Conservation (phyloP, 352 stramenopile genomes). For the Phytophthora nicotianae region DNA sequence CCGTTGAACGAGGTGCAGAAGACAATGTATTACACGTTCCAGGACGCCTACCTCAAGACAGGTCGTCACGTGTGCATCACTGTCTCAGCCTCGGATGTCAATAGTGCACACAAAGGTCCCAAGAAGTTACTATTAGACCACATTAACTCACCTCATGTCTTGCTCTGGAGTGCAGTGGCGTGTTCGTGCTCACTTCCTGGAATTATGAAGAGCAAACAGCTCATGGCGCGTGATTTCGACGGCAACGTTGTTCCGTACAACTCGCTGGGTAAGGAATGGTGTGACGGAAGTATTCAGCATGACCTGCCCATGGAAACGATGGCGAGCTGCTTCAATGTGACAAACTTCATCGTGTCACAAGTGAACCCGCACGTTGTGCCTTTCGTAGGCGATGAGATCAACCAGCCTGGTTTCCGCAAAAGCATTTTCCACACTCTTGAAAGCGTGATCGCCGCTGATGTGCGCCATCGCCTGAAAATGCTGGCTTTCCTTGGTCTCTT, state of each 20-base stretch:
- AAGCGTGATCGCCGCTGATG: constrained; percentile 84
- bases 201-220: constrained; percentile 93
- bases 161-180: constrained; percentile 90
- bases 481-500: constrained; percentile 88
- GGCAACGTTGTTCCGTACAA: constrained; percentile 92
- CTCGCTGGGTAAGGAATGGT: constrained; percentile 93
- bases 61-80: constrained; percentile 95
- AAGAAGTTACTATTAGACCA: constrained; percentile 93
- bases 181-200: constrained; percentile 92
- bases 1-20: constrained; percentile 51
- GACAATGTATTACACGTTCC: constrained; percentile 89
- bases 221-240: constrained; percentile 76
- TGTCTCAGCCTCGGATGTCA: constrained; percentile 91
- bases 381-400: constrained; percentile 92
- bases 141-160: constrained; percentile 93
- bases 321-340: constrained; percentile 93
- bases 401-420: constrained; percentile 65
- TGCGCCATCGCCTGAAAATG: constrained; percentile 75
- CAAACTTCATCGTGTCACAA: constrained; percentile 92
- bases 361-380: constrained; percentile 93
- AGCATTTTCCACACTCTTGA: constrained; percentile 79
- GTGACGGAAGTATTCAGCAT: constrained; percentile 92
- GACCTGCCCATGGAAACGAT: constrained; percentile 95
- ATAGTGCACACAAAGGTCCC: constrained; percentile 71
- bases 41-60: constrained; percentile 93